phyloP scores from a whole-genome alignment of 2,329 filamentous ascomycete genomes.

The Cercospora citrullina region DNA sequence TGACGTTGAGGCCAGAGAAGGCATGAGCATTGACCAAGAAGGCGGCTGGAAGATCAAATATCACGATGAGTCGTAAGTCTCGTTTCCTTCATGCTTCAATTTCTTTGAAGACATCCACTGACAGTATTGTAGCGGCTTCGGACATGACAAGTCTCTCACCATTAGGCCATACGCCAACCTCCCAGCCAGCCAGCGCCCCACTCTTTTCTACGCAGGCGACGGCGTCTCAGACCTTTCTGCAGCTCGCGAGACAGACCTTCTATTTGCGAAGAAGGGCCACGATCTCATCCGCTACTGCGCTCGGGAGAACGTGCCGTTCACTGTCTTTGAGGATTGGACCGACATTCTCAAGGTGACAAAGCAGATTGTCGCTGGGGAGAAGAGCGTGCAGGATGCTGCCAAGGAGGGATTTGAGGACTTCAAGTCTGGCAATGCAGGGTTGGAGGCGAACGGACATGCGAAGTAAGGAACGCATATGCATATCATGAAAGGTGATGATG shows the following conservation, averaged over 20 bases:
- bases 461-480: background rate
- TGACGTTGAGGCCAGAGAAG: conserved; percentile 66
- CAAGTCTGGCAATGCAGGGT: conserved; percentile 48
- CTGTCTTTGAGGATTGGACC: conserved; percentile 80
- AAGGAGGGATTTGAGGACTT: conserved; percentile 50
- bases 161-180: conserved; percentile 82
- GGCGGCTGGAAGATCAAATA: conserved; percentile 86
- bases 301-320: conserved; percentile 80
- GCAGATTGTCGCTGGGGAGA: conserved; percentile 72
- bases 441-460: conserved; percentile 16
- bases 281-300: conserved; percentile 88
- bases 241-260: conserved; percentile 89
- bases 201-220: conserved; percentile 92
- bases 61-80: conserved; percentile 73
- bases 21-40: conserved; percentile 73
- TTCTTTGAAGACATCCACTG: background rate
- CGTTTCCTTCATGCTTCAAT: background rate
- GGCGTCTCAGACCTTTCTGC: conserved; percentile 83
- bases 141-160: conserved; percentile 95
- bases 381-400: conserved; percentile 69
- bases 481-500: background rate
- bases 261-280: conserved; percentile 90
- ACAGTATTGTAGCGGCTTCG: conserved; percentile 63
- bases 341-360: conserved; percentile 74
- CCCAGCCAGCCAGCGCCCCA: conserved; percentile 67